phyloP scores from a whole-genome alignment of 805 yeast species.

The Myxozyma neotropica region DNA sequence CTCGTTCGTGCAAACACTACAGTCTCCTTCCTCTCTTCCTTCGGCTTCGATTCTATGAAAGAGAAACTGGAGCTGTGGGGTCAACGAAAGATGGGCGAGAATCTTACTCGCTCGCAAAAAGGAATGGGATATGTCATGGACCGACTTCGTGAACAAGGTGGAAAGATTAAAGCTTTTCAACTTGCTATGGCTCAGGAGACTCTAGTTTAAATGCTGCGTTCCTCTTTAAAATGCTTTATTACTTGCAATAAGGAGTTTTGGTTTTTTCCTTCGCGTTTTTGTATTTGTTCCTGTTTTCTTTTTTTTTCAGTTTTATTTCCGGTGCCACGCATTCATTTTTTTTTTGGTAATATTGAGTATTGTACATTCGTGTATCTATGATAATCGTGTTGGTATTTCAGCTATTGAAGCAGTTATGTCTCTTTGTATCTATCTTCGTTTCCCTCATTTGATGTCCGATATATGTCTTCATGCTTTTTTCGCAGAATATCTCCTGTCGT shows the following conservation, averaged over 20 bases:
- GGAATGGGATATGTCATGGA: constrained; percentile 83
- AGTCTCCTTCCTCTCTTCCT: constrained; percentile 47
- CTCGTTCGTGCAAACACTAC: constrained; percentile 49
- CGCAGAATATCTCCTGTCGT: constrained; percentile 1
- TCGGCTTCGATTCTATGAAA: constrained; percentile 62
- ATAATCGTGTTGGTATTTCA: too few relatives aligned
- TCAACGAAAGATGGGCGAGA: constrained; percentile 65
- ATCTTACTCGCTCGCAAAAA: constrained; percentile 62
- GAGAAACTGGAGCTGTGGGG: constrained; percentile 84
- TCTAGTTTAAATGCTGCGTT: not conserved
- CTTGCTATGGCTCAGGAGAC: constrained; percentile 31
- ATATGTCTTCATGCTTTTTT: not conserved
- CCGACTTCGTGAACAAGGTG: constrained; percentile 44
- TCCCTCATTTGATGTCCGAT: not conserved
- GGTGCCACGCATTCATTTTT: not conserved
- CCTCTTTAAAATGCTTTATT: not conserved
- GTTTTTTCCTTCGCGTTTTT: not conserved
- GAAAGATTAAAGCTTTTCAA: constrained; percentile 32
- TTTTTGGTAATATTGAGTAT: not conserved
- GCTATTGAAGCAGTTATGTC: too few relatives aligned
- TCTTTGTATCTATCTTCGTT: not conserved
- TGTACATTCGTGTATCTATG: too few relatives aligned
- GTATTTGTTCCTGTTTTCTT: not conserved
- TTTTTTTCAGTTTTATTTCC: not conserved
- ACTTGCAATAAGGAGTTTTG: constrained; percentile 5